Evolutionary conservation across 495 filamentous ascomycete species (phyloP).

Genomic region (Evernia prunastri): DNA sequence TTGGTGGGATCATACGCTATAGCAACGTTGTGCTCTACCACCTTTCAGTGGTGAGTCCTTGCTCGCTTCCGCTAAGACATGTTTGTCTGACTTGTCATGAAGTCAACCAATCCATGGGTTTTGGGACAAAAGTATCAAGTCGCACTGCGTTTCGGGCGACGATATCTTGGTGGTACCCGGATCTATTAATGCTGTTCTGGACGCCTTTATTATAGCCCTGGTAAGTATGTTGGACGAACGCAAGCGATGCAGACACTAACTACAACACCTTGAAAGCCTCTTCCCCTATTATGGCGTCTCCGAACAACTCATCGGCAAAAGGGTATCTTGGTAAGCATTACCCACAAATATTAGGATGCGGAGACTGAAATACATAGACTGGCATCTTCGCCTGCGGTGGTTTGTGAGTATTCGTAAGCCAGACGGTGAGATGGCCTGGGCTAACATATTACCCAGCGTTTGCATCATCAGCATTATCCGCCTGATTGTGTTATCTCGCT

Average conservation of each 20-base stretch:
- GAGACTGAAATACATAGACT: constrained; percentile 3
- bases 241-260: not conserved
- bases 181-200: constrained; percentile 19
- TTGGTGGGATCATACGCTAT: constrained; percentile 15
- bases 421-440: not conserved
- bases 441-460: constrained; percentile 9
- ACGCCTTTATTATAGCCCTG: constrained; percentile 17
- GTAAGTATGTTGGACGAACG: not conserved
- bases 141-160: constrained; percentile 19
- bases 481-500: constrained; percentile 17
- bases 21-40: constrained; percentile 10
- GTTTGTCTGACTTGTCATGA: constrained; percentile 3
- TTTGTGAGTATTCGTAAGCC: constrained; percentile 5
- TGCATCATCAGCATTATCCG: constrained; percentile 23
- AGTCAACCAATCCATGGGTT: constrained; percentile 18
- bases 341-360: not conserved
- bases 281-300: constrained; percentile 17
- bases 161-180: constrained; percentile 18
- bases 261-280: not conserved
- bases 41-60: constrained; percentile 20
- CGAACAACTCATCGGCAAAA: constrained; percentile 18
- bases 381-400: constrained; percentile 19
- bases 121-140: constrained; percentile 14
- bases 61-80: not conserved
- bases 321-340: constrained; percentile 7